Base-by-base conservation (phyloP, 352 stramenopile species). In the Globisporangium yorkense region DNA sequence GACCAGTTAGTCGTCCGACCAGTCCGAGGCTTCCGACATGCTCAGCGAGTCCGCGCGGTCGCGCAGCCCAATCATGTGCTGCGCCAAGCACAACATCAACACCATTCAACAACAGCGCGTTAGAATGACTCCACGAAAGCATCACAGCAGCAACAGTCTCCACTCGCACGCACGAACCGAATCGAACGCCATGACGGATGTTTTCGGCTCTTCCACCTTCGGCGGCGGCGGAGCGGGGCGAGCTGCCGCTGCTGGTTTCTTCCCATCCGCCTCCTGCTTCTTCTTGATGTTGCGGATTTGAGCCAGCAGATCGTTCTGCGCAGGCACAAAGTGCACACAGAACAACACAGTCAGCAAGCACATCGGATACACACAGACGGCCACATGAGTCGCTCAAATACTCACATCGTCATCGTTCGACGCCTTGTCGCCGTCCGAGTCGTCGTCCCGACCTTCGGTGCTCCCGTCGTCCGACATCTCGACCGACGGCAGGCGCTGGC, bases 21-120 rank as follows among this genome's bases (percentile, higher is more conserved):
- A 95, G 59, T 95, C 85, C 3, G 85, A 95, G 7, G 81, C 80
- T 62, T 92, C 81, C 15, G 83, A 93, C 74, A 95, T 77, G 49
- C 79, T 89, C 51, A 95, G 55, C 33, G 85, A 95, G 55, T 88
- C 81, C 33, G 72, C 66, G 21, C 82, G 80, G 55, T 88, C 70
- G n/a, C 84, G 83, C 18, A 95, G 54, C 29, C 85, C 85, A 41
- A 87, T 63, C 68, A 95, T 93, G 89, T 92, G 81, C 85, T 95
- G 59, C 57, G 72, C 39, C 47, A 31, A 3, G 51, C 33, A 37
- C 4, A 21, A 45, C 40, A 6, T 68, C 31, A 31, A 44, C 16
- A 52, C 39, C n/a, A 56, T 15, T 21, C 12, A 21, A 24, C 39
- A 44, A 41, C 9, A 44, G 18, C 39, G 10, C 13, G 39, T 46